These are phyloP conservation scores for Metschnikowia reukaufii DNA, from an alignment of 805 yeast genomes.

Conservation along the genomic window DNA sequence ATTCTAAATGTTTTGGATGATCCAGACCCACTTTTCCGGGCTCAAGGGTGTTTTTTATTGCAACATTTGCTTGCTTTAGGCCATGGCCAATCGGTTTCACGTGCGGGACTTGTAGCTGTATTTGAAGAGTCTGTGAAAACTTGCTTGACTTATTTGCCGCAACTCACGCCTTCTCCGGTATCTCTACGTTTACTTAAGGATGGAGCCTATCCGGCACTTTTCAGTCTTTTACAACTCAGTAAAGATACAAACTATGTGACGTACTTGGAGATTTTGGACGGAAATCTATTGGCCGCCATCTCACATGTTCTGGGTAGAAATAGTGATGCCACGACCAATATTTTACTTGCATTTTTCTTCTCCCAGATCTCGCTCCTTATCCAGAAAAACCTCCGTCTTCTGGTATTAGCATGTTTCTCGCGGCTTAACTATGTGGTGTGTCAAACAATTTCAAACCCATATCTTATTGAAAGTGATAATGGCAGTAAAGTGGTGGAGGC, in stretches of 20 bases:
- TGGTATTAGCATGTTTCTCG: conserved; percentile 26
- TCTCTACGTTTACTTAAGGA: conserved; percentile 22
- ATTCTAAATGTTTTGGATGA: conserved; percentile 37
- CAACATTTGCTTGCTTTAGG: conserved; percentile 13
- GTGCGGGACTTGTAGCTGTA: conserved; percentile 29
- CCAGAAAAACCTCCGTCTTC: conserved; percentile 10
- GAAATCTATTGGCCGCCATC: conserved; percentile 26
- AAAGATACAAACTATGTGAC: conserved; percentile 6
- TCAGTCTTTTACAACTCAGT: conserved; percentile 12
- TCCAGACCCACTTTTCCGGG: conserved; percentile 29
- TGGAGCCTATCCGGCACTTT: conserved; percentile 25
- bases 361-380: conserved; percentile 17
- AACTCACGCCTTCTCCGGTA: conserved; percentile 24
- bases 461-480: conserved; percentile 24
- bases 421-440: conserved; percentile 30
- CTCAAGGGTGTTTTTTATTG: conserved; percentile 27
- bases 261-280: conserved; percentile 27
- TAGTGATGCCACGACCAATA: conserved; percentile 15
- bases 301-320: conserved; percentile 22
- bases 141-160: conserved; percentile 30
- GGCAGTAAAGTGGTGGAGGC: conserved; percentile 17
- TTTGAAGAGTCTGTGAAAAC: conserved; percentile 27
- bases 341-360: conserved; percentile 20
- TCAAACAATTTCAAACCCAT: conserved; percentile 33
- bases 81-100: conserved; percentile 14